A percentile compares a stretch with the other conserved stretches of the same genome.
These are phyloP conservation scores for Phytophthora meadii DNA, from an alignment of 352 stramenopile species.

Conservation along the genomic window DNA sequence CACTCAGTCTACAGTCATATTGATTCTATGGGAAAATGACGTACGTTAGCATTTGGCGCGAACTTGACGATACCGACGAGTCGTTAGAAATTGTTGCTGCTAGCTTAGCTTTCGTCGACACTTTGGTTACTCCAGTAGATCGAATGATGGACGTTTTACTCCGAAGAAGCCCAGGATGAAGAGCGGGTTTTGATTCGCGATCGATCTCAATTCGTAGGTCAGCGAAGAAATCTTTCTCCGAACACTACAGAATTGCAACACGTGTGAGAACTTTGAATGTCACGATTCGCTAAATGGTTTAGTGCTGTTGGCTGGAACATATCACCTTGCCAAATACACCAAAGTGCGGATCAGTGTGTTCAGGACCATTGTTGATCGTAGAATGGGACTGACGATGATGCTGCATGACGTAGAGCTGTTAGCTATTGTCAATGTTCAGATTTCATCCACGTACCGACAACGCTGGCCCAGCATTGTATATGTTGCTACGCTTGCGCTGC, in stretches of 20 bases:
- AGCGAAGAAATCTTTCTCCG: slow-evolving; percentile 29
- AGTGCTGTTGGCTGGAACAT: neutral
- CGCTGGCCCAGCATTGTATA: slow-evolving; percentile 21
- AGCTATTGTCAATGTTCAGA: neutral
- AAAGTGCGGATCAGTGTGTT: slow-evolving; percentile 18
- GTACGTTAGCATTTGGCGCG: slow-evolving; percentile 37
- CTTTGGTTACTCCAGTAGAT: slow-evolving; percentile 15
- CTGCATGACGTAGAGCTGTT: slow-evolving; percentile 1
- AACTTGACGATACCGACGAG: slow-evolving; percentile 24
- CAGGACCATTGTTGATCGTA: slow-evolving; percentile 1
- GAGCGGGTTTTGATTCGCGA: slow-evolving; percentile 21
- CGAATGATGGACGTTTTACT: slow-evolving; percentile 32
- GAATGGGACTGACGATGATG: slow-evolving; percentile 18
- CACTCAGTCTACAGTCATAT: neutral
- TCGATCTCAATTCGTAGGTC: slow-evolving; percentile 36
- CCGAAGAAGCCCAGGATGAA: slow-evolving; percentile 21
- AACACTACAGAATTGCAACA: slow-evolving; percentile 11
- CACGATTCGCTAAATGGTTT: neutral
- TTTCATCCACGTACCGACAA: slow-evolving; percentile 17
- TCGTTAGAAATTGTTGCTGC: slow-evolving; percentile 3
- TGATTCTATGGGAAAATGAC: neutral
- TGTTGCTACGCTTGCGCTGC: slow-evolving; percentile 34
- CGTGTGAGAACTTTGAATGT: neutral
- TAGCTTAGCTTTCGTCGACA: slow-evolving; percentile 7
- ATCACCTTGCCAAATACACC: slow-evolving; percentile 32